Base-by-base conservation (phyloP, 2,329 filamentous ascomycete species). In the Alternaria sp. region DNA sequence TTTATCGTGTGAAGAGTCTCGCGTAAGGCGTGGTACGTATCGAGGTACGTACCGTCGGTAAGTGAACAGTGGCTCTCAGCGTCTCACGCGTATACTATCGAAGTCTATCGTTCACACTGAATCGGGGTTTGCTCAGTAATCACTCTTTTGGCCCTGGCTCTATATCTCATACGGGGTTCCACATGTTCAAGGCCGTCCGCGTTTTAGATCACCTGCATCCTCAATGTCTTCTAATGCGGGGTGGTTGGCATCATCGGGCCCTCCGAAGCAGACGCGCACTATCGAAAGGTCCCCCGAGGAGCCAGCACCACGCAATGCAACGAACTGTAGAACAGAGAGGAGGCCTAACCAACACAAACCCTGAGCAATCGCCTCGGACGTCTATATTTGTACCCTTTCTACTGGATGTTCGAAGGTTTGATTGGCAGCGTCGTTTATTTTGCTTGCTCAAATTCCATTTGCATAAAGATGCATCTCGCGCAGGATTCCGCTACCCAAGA, bases 401-500 rank as follows among this genome's bases (percentile, higher is more conserved):
- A 41, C 30, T 8, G 9, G 14, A 33, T 21, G 14, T 53, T 53
- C 20, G 6, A 30, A n/a, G 20, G n/a, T 14, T 41, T 14, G 20
- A 53, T 53, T 53, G 49, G 30, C 33, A 21, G 20, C 15, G 28
- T 53, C 14, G 28, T 53, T 51, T 23, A 41, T 41, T 53, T 25
- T 41, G 49, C 49, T 30, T 15, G 20, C 28, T 25, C 20, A 41
- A 37, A 37, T 53, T 53, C 9, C 49, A 53, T 53, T 53, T 53
- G 49, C 49, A 53, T 43, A 43, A 61, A 18, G 37, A 50, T 28
- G 25, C 25, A 57, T 50, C 25, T 57, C 55, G 58, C 30, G 44
- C 58, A 57, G 30, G 53, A 49, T 18, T 26, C 23, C 33, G 20
- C 53, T 58, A 57, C 43, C 55, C 60, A 45, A 41, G 23, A 53